A percentile compares a stretch with the other conserved stretches of the same genome.
Conservation (phyloP, 2,329 filamentous ascomycete genomes). For the Zarea fungicola region DNA sequence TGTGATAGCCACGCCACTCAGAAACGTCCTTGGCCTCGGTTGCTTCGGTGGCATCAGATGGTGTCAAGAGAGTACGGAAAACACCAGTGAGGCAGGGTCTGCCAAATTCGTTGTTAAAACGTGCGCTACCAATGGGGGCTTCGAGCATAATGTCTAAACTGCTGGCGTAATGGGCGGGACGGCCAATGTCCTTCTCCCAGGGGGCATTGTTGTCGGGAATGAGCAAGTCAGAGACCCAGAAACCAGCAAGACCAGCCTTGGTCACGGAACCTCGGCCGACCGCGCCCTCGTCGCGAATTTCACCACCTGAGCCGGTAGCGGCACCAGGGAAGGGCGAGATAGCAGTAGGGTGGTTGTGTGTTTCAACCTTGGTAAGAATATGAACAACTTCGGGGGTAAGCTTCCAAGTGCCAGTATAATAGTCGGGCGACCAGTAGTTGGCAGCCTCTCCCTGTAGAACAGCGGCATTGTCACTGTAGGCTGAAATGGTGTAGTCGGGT, state of each 20-base stretch:
- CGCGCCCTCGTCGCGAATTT: slow-evolving; percentile 92
- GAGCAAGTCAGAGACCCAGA: slow-evolving; percentile 89
- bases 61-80: slow-evolving; percentile 82
- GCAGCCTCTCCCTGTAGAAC: slow-evolving; percentile 50
- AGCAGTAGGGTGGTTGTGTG: slow-evolving; percentile 94
- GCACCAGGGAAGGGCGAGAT: slow-evolving; percentile 91
- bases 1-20: slow-evolving; percentile 88
- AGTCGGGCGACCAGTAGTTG: slow-evolving; percentile 76
- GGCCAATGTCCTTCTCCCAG: slow-evolving; percentile 90
- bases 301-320: slow-evolving; percentile 90
- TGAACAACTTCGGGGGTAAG: slow-evolving; percentile 82
- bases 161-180: slow-evolving; percentile 86
- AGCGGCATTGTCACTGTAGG: slow-evolving; percentile 97
- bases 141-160: slow-evolving; percentile 97
- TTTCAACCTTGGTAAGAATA: slow-evolving; percentile 91
- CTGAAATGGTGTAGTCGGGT: slow-evolving; percentile 80
- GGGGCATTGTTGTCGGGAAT: slow-evolving; percentile 79
- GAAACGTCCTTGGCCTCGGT: slow-evolving; percentile 43
- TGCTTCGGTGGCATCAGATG: slow-evolving; percentile 35
- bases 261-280: slow-evolving; percentile 89
- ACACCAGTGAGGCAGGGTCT: slow-evolving; percentile 82
- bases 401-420: slow-evolving; percentile 80
- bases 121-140: slow-evolving; percentile 87
- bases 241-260: slow-evolving; percentile 87
- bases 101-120: slow-evolving; percentile 98